A percentile compares a stretch with the other conserved stretches of the same genome.
phyloP scores from a whole-genome alignment of 345 rosid genomes.

The Boechera stricta region DNA sequence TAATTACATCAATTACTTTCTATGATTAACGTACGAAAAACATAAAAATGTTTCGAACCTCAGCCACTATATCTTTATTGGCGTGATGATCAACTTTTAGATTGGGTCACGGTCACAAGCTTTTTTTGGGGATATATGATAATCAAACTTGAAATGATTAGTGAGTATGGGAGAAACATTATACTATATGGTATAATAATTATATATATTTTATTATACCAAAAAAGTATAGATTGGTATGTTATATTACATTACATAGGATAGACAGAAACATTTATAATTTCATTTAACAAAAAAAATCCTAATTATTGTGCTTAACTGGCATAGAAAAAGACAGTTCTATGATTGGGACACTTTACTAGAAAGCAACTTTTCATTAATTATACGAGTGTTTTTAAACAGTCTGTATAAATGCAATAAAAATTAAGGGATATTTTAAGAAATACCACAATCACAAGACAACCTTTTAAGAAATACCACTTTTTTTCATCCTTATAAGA shows the following conservation, averaged over 20 bases:
- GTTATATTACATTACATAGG: slow-evolving; percentile 12
- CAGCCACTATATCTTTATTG: slow-evolving; percentile 12
- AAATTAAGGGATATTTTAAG: too few species aligned
- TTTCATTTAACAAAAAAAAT: neutral
- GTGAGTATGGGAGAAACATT: slow-evolving; percentile 25
- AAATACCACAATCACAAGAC: too few species aligned
- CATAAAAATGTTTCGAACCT: neutral
- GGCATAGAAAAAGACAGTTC: slow-evolving; percentile 30
- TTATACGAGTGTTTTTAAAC: neutral
- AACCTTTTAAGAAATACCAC: too few species aligned
- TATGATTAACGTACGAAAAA: slow-evolving; percentile 11
- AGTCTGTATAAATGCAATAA: slow-evolving; percentile 11
- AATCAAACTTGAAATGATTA: slow-evolving; percentile 38
- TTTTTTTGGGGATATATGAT: slow-evolving; percentile 25
- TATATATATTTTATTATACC: neutral
- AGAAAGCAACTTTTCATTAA: slow-evolving; percentile 24
- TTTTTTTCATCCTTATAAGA: fast-evolving
- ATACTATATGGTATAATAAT: neutral
- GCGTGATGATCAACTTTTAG: slow-evolving; percentile 43
- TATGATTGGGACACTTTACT: slow-evolving; percentile 36
- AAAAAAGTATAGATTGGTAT: slow-evolving; percentile 2
- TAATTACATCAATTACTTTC: slow-evolving; percentile 22
- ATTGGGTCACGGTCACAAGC: slow-evolving; percentile 37
- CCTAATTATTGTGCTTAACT: slow-evolving; percentile 28
- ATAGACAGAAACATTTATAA: neutral